Percentiles rank a stretch among this genome's conserved stretches.
These are phyloP conservation scores for Benincasa hispida DNA, from an alignment of 306 rosid genomes.

Conservation along the genomic window DNA sequence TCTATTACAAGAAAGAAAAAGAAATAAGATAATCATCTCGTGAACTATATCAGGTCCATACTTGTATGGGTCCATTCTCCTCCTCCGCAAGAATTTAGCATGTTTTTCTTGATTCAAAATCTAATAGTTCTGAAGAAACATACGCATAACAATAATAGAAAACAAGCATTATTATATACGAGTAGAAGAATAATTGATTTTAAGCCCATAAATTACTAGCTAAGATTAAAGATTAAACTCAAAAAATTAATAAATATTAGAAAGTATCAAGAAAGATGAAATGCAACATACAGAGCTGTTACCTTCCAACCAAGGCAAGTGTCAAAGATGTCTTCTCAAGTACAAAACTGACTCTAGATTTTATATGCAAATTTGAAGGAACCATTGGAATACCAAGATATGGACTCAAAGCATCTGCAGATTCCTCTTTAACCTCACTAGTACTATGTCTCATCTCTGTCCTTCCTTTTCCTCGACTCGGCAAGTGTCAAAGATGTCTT, in stretches of 20 bases:
- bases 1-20: too few relatives aligned
- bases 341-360: too few relatives aligned
- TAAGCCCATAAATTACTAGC: background rate
- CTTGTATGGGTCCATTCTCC: too few relatives aligned
- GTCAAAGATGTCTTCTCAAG: constrained; percentile 10
- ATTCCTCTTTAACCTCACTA: background rate
- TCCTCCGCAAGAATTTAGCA: too few relatives aligned
- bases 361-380: background rate
- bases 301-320: constrained; percentile 12
- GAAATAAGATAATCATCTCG: background rate
- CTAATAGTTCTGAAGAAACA: background rate
- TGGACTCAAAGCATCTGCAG: too few relatives aligned
- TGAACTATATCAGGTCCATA: too few relatives aligned
- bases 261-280: background rate
- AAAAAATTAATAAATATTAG: background rate
- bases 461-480: too few relatives aligned
- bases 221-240: background rate
- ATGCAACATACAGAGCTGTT: too few relatives aligned
- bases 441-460: too few relatives aligned
- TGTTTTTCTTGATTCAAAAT: too few relatives aligned
- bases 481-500: too few relatives aligned
- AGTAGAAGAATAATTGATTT: background rate
- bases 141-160: background rate
- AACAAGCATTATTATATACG: background rate
- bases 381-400: constrained; percentile 3